These are phyloP conservation scores for Glarea lozoyensis DNA, from an alignment of 495 filamentous ascomycete species.

Conservation along the genomic window DNA sequence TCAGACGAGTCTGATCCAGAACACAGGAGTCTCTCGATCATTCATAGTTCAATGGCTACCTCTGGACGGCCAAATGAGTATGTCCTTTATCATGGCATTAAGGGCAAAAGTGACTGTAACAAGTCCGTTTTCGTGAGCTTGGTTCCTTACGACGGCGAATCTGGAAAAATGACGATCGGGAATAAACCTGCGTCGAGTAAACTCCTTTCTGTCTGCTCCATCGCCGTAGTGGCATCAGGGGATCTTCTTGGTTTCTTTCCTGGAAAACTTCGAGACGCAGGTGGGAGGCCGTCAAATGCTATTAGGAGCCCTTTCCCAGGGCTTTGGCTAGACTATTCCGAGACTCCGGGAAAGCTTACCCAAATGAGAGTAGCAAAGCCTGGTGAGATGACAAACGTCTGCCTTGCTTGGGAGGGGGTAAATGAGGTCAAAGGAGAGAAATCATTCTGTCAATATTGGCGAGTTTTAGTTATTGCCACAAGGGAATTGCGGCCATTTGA, in stretches of 20 bases:
- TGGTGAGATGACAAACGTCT: conserved; percentile 11
- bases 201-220: conserved; percentile 10
- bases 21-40: not conserved
- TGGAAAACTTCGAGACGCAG: conserved; percentile 5
- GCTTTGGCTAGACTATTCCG: conserved; percentile 11
- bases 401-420: conserved; percentile 7
- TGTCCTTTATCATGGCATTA: conserved; percentile 10
- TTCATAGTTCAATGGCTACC: not conserved
- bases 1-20: conserved; percentile 1
- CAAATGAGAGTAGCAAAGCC: conserved; percentile 6
- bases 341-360: not conserved
- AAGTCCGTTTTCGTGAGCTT: conserved; percentile 6
- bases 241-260: conserved; percentile 9
- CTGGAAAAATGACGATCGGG: not conserved
- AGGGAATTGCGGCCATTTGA: conserved; percentile 6
- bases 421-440: conserved; percentile 9
- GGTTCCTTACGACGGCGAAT: conserved; percentile 5
- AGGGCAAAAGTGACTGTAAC: conserved; percentile 9
- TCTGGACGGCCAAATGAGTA: conserved; percentile 10
- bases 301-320: conserved; percentile 3
- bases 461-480: conserved; percentile 7
- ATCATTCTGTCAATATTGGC: conserved; percentile 4
- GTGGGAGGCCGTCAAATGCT: conserved; percentile 7
- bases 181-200: conserved; percentile 5
- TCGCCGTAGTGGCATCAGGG: conserved; percentile 2